Evolutionary conservation across 169 alveolate species (phyloP).

Genomic region (Amoebophrya sp.): DNA sequence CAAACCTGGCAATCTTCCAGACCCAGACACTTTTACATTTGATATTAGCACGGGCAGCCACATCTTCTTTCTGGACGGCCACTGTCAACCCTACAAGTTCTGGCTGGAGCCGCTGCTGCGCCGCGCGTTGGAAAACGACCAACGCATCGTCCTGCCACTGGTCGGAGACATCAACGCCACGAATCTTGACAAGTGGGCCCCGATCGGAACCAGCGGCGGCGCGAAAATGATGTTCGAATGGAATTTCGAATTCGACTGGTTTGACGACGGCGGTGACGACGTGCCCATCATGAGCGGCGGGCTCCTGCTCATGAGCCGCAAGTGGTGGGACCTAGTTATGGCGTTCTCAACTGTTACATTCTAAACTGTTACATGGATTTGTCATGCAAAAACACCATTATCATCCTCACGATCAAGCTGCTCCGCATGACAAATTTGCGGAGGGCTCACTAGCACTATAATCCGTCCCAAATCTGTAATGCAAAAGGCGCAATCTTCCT

Average conservation of each 20-base stretch:
- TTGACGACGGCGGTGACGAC: constrained; percentile 49
- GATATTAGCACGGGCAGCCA: constrained; percentile 49
- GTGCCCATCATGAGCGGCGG: constrained; percentile 53
- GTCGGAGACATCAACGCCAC: background rate
- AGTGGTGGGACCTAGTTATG: too few species aligned
- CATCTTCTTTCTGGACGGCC: constrained; percentile 53
- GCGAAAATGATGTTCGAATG: constrained; percentile 57
- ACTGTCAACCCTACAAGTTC: constrained; percentile 45
- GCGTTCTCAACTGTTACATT: too few species aligned
- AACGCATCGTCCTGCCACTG: background rate
- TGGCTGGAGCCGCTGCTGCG: constrained; percentile 35
- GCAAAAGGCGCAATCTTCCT: too few species aligned
- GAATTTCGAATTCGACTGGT: constrained; percentile 55
- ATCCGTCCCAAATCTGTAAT: too few species aligned
- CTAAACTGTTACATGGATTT: too few species aligned
- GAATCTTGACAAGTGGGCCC: background rate
- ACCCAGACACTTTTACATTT: too few species aligned
- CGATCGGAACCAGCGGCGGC: constrained; percentile 43
- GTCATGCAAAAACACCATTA: too few species aligned
- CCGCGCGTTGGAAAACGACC: too few species aligned
- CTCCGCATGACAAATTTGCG: too few species aligned
- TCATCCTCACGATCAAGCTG: too few species aligned
- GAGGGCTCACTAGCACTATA: too few species aligned
- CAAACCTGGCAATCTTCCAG: too few species aligned
- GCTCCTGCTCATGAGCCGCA: constrained; percentile 46